A percentile compares a stretch with the other conserved stretches of the same genome.
phyloP scores from a whole-genome alignment of 805 yeast genomes.

The Candida hispaniensis region DNA sequence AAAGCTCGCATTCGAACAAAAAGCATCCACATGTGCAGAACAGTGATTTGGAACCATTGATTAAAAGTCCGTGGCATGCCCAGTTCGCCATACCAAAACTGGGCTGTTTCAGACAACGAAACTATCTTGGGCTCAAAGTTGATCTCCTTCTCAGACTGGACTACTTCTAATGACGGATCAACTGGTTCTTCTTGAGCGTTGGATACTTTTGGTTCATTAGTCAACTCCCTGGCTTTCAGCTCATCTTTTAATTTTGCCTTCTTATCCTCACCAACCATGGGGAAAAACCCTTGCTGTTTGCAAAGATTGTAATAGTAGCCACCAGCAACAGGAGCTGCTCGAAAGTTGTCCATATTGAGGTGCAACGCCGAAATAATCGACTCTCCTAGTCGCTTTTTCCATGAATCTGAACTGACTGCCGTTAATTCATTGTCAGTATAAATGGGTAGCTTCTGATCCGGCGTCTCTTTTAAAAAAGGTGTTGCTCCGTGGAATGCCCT shows the following conservation, averaged over 20 bases:
- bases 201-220: background rate
- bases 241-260: conserved; percentile 8
- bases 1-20: conserved; percentile 92
- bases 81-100: conserved; percentile 75
- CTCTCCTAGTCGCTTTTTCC: conserved; percentile 29
- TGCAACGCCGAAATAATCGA: conserved; percentile 37
- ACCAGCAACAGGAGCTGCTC: conserved; percentile 94
- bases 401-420: too few relatives aligned
- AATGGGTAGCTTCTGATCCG: too few relatives aligned
- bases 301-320: conserved; percentile 77
- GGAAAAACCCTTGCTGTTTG: conserved; percentile 58
- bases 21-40: conserved; percentile 86
- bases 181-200: conserved; percentile 8
- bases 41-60: conserved; percentile 93
- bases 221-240: conserved; percentile 1
- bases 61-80: conserved; percentile 77
- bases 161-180: conserved; percentile 8
- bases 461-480: too few relatives aligned
- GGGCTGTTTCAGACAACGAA: conserved; percentile 54
- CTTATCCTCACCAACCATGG: too few relatives aligned
- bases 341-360: conserved; percentile 81
- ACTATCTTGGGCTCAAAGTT: conserved; percentile 22
- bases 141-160: too few relatives aligned
- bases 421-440: too few relatives aligned
- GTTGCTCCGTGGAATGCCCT: too few relatives aligned